These are phyloP conservation scores for Neurospora pannonica DNA, from an alignment of 495 filamentous ascomycete species.

Conservation along the genomic window DNA sequence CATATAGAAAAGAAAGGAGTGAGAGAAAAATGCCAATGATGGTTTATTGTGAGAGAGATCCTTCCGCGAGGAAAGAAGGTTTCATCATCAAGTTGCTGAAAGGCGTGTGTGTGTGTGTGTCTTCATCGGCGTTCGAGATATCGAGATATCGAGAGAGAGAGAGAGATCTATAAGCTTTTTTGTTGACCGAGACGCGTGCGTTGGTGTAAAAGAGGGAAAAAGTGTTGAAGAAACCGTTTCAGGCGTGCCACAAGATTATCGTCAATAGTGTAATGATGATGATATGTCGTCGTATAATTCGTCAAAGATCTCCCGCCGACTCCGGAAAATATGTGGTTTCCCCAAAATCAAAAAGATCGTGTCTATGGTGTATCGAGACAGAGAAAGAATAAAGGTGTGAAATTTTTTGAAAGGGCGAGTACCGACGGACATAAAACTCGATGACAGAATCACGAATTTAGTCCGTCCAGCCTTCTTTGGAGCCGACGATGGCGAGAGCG, in stretches of 20 bases:
- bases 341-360: not conserved
- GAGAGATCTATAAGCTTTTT: not conserved
- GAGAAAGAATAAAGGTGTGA: not conserved
- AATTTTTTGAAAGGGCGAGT: not conserved
- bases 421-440: not conserved
- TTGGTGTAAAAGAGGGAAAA: not conserved
- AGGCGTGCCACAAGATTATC: not conserved
- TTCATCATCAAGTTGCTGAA: not conserved
- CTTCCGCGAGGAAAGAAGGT: not conserved
- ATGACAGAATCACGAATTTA: not conserved
- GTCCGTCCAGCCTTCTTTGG: constrained; percentile 28
- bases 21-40: not conserved
- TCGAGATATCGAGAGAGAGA: not conserved
- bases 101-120: not conserved
- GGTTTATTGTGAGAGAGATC: not conserved
- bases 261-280: not conserved
- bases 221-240: not conserved
- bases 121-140: not conserved
- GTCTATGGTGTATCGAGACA: not conserved
- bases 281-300: not conserved
- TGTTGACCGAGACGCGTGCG: not conserved
- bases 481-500: constrained; percentile 50
- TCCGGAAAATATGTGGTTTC: not conserved
- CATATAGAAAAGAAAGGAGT: not conserved
- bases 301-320: not conserved